A percentile compares a stretch with the other conserved stretches of the same genome.
Evolutionary conservation across 495 filamentous ascomycete genomes (phyloP).

Genomic region (Hapsidospora chrysogenum): DNA sequence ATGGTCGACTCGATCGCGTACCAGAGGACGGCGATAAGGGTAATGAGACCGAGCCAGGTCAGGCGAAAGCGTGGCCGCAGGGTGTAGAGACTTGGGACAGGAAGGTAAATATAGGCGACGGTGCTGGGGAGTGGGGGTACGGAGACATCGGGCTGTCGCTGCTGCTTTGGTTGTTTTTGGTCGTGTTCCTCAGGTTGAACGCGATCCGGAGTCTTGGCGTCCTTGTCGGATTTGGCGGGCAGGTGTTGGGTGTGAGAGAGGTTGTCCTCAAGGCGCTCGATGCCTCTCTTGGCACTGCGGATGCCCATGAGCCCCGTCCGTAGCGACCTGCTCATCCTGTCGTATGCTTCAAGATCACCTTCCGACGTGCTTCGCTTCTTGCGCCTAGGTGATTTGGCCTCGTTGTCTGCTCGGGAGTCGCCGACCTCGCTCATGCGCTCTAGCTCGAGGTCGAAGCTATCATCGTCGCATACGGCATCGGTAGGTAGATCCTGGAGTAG

Average conservation of each 20-base stretch:
- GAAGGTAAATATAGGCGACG: slow-evolving; percentile 22
- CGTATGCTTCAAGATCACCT: slow-evolving; percentile 26
- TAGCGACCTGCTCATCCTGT: slow-evolving; percentile 41
- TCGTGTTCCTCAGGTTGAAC: slow-evolving; percentile 7
- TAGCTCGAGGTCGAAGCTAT: not conserved
- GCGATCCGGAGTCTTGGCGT: not conserved
- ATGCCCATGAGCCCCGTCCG: slow-evolving; percentile 44
- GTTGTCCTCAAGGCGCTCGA: slow-evolving; percentile 46
- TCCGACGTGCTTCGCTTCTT: not conserved
- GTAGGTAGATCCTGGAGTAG: not conserved
- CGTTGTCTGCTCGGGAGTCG: too few relatives aligned
- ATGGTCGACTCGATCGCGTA: slow-evolving; percentile 42
- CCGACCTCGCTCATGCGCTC: not conserved
- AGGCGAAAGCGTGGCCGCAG: slow-evolving; percentile 27
- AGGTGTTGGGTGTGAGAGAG: slow-evolving; percentile 27
- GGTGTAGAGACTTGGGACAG: slow-evolving; percentile 42
- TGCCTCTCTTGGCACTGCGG: slow-evolving; percentile 45
- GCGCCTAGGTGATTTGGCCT: too few relatives aligned
- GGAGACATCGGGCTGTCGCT: slow-evolving; percentile 1
- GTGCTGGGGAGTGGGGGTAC: not conserved
- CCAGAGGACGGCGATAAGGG: slow-evolving; percentile 33
- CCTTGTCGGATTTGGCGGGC: slow-evolving; percentile 4
- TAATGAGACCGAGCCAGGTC: slow-evolving; percentile 38
- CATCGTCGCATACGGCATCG: not conserved
- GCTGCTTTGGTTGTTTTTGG: slow-evolving; percentile 6